These are phyloP conservation scores for Dinochytrium kinnereticum DNA, from an alignment of 371 early-diverging fungal species.

Conservation along the genomic window DNA sequence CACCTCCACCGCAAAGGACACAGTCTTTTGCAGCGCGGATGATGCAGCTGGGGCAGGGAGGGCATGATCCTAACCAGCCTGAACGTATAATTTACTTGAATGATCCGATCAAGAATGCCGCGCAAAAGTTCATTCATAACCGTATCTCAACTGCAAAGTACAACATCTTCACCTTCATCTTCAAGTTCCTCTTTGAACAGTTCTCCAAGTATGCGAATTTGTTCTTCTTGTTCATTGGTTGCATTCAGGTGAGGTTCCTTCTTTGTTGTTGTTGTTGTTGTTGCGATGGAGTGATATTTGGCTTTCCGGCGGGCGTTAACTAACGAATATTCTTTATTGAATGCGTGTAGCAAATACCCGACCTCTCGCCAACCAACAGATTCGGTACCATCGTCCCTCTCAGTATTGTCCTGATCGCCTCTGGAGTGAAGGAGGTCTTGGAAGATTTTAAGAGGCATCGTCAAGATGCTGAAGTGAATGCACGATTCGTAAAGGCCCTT, in stretches of 20 bases:
- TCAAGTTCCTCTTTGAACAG: constrained; percentile 87
- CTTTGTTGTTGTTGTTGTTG: background rate
- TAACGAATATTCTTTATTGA: background rate
- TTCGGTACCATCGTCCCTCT: constrained; percentile 95
- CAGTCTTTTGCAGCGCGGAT: constrained; percentile 17
- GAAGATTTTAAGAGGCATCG: constrained; percentile 87
- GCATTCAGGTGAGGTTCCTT: constrained; percentile 54
- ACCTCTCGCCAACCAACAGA: constrained; percentile 76
- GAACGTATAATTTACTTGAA: constrained; percentile 82
- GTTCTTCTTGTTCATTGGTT: constrained; percentile 86
- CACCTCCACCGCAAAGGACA: background rate
- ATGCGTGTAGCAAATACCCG: constrained; percentile 37
- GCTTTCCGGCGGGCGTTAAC: no score
- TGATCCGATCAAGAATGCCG: constrained; percentile 72
- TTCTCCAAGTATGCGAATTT: constrained; percentile 84
- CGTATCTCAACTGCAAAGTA: constrained; percentile 83
- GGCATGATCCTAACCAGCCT: constrained; percentile 1
- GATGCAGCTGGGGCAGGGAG: constrained; percentile 12
- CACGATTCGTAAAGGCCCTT: constrained; percentile 61
- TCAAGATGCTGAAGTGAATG: constrained; percentile 71
- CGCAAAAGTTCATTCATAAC: constrained; percentile 76
- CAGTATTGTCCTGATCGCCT: constrained; percentile 83
- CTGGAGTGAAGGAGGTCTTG: constrained; percentile 94
- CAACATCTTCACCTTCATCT: constrained; percentile 80
- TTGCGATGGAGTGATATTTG: no score